phyloP scores from a whole-genome alignment of 805 yeast genomes.

The Schizosaccharomyces japonicus region DNA sequence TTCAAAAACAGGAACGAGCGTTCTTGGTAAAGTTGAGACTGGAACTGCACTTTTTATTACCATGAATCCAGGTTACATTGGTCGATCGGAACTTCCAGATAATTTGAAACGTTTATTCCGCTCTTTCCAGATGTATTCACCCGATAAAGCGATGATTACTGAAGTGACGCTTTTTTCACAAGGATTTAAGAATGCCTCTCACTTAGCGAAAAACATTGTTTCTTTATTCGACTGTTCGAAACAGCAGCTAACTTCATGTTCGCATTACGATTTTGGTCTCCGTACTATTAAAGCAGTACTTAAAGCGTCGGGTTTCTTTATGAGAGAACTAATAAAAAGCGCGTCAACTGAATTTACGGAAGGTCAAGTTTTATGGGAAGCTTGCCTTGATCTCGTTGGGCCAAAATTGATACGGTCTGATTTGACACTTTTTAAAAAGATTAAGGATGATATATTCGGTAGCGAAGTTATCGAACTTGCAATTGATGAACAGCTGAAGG shows the following conservation, averaged over 20 bases:
- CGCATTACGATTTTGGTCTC: conserved; percentile 77
- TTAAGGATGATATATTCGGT: too few relatives aligned
- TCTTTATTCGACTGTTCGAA: conserved; percentile 29
- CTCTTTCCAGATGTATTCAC: conserved; percentile 44
- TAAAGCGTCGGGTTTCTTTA: conserved; percentile 9
- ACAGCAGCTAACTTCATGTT: conserved; percentile 25
- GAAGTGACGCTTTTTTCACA: conserved; percentile 50
- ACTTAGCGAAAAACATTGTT: conserved; percentile 27
- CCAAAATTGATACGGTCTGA: conserved; percentile 32
- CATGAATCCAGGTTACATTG: conserved; percentile 73
- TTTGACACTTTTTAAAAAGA: background rate
- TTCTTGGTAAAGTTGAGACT: conserved; percentile 7
- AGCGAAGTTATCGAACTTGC: too few relatives aligned
- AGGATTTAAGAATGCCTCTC: conserved; percentile 32
- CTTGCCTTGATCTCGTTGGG: conserved; percentile 35
- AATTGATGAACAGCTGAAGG: too few relatives aligned
- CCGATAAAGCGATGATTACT: conserved; percentile 46
- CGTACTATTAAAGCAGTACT: conserved; percentile 54
- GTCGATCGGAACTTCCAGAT: conserved; percentile 64
- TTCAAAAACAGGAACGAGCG: background rate
- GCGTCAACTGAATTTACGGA: too few relatives aligned
- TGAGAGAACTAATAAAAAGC: too few relatives aligned
- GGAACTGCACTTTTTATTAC: conserved; percentile 50
- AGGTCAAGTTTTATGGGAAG: conserved; percentile 21
- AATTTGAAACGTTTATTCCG: conserved; percentile 61